Conservation (phyloP, 2,329 filamentous ascomycete species). For the Cercospora zeae-maydis region DNA sequence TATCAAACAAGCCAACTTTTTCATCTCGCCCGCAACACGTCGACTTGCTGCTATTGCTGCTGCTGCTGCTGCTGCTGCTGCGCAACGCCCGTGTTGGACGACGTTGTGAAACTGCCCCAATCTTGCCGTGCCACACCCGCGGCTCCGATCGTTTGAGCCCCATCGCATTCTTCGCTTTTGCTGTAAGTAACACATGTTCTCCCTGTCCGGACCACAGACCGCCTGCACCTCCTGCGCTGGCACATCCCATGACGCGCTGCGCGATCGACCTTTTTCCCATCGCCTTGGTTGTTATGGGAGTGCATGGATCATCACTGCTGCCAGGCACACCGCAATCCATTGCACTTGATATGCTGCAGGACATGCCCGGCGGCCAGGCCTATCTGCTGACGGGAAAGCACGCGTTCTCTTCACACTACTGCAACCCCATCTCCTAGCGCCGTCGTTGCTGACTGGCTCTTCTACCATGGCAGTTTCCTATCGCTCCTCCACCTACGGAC, state of each 20-base stretch:
- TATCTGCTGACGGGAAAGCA: conserved; percentile 7
- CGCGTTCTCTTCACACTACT: conserved; percentile 8
- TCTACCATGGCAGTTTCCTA: conserved; percentile 26
- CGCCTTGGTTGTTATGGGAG: conserved; percentile 22
- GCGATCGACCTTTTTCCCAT: conserved; percentile 14
- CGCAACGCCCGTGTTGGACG: not conserved
- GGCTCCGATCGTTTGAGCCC: conserved; percentile 16
- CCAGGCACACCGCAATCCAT: conserved; percentile 16
- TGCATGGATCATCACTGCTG: conserved; percentile 21
- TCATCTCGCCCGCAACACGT: conserved; percentile 9
- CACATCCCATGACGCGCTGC: conserved; percentile 23
- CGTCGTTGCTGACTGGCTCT: conserved; percentile 15
- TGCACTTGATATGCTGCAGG: conserved; percentile 14
- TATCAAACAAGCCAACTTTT: conserved; percentile 17
- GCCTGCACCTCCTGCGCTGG: conserved; percentile 18
- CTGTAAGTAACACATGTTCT: conserved; percentile 28
- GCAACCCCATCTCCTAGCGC: not conserved
- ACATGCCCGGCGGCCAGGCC: conserved; percentile 13
- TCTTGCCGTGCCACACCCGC: conserved; percentile 9
- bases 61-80: not conserved
- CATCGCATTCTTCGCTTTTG: conserved; percentile 19
- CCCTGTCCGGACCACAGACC: conserved; percentile 25
- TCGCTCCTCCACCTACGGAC: conserved; percentile 26
- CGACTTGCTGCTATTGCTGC: not conserved
- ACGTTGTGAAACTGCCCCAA: conserved; percentile 16